Evolutionary conservation across 176 grass and related monocot genomes (phyloP), one percentile per base, ranked within the genome.

Genomic region (Panicum miliaceum): DNA sequence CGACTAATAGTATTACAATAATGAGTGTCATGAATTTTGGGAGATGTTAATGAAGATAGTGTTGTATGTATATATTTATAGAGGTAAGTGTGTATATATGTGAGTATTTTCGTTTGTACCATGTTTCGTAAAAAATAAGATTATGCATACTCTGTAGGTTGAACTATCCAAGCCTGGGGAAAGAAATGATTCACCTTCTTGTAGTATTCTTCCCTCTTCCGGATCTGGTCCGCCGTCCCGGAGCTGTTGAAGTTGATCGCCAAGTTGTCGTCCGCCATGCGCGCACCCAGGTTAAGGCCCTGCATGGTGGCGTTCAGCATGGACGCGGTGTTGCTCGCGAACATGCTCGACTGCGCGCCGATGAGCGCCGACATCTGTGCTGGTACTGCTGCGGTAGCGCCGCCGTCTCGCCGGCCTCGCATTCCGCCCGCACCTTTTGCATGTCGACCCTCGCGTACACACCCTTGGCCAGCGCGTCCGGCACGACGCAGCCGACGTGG

Each of bases 401-500:
- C 64, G 78, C 78, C 46, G 20, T 41, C 10, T 25, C 3, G 18
- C 5, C 12, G 11, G 61, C 61, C 12, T 66, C 61, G 27, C 16
- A 23, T 1, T 48, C 29, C 26, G 19, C 63, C 9, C 19, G 45
- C 47, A 54, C 34, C n/a, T 36, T 66, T 7, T 2, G 42, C 45
- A 54, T 32, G 63, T 80, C 20, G 20, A 80, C n/a, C 29, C 45
- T 37, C 11, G 22, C 25, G 52, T 83, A 73, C 15, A 50, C 1
- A 5, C 0, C 1, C 38, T 61, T 83, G 2, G 15, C 25, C 68
- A 2, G 15, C 38, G 53, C 27, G 18, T 46, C 64, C 38, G 81
- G 68, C 53, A 73, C 25, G 51, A 19, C 51, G 53, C 81, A 83
- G 53, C 81, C 68, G 68, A 83, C 54, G 66, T 83, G 81, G 23